phyloP scores from a whole-genome alignment of 345 rosid species.

The Draba incana region DNA sequence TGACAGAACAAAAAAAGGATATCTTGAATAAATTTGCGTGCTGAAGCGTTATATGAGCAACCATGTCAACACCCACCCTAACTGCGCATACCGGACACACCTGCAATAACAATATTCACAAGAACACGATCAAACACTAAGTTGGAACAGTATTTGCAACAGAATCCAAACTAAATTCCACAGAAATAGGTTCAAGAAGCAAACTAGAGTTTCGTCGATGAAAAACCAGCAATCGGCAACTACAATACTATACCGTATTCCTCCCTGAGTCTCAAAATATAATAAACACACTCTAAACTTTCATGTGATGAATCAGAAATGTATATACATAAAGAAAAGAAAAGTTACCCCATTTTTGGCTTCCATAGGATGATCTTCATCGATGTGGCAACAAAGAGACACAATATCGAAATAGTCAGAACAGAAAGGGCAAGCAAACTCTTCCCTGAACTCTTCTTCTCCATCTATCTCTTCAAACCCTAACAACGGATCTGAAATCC shows the following conservation, averaged over 20 bases:
- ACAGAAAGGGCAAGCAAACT: slow-evolving; percentile 96
- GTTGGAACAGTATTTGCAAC: background rate
- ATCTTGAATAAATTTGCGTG: slow-evolving; percentile 92
- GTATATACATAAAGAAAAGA: background rate
- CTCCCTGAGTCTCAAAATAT: background rate
- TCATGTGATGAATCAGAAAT: slow-evolving; percentile 1
- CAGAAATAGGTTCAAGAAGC: background rate
- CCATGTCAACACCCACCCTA: slow-evolving; percentile 95
- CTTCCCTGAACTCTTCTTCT: slow-evolving; percentile 90
- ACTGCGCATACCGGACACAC: slow-evolving; percentile 89
- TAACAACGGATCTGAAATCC: slow-evolving; percentile 71
- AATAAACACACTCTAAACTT: slow-evolving; percentile 8
- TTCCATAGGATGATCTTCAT: slow-evolving; percentile 85
- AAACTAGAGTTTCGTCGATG: background rate
- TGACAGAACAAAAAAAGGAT: slow-evolving; percentile 51
- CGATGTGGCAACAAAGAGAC: slow-evolving; percentile 91
- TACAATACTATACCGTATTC: too few species aligned
- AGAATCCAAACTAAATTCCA: background rate
- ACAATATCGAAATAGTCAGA: slow-evolving; percentile 83
- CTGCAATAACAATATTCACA: slow-evolving; percentile 47
- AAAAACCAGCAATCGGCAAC: too few species aligned
- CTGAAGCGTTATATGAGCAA: slow-evolving; percentile 90
- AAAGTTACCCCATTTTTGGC: slow-evolving; percentile 80
- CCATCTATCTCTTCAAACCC: slow-evolving; percentile 87
- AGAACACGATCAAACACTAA: slow-evolving; percentile 1